A percentile compares a stretch with the other conserved stretches of the same genome.
Evolutionary conservation across 2,329 filamentous ascomycete species (phyloP).

Genomic region (Pseudogymnoascus sp.): DNA sequence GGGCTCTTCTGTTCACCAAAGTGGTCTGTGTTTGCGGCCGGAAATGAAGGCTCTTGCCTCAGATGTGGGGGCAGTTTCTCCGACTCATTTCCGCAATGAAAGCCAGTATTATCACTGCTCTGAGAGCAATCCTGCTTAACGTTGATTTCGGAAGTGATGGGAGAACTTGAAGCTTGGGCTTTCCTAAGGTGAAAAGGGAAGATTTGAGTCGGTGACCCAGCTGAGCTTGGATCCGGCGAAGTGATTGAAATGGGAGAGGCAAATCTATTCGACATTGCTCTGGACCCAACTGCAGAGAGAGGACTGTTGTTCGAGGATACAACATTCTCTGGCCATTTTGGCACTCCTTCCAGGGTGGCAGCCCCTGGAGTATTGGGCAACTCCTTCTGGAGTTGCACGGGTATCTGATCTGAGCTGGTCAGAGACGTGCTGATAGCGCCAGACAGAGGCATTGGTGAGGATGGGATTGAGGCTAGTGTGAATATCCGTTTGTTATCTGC

Average conservation of each 20-base stretch:
- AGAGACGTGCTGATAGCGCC: not conserved
- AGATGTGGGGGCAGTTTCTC: not conserved
- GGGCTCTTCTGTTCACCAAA: not conserved
- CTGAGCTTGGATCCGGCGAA: not conserved
- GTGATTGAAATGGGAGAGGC: not conserved
- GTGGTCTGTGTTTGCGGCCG: not conserved
- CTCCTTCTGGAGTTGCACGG: not conserved
- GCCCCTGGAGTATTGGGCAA: not conserved
- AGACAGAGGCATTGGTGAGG: not conserved
- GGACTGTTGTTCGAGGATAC: not conserved
- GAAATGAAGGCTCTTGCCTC: not conserved
- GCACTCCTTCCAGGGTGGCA: not conserved
- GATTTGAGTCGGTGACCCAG: constrained; percentile 1
- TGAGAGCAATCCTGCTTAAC: not conserved
- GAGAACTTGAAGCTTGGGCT: not conserved
- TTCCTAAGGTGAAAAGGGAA: not conserved
- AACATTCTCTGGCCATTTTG: not conserved
- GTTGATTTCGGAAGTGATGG: not conserved
- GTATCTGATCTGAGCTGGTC: not conserved
- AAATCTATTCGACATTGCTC: not conserved
- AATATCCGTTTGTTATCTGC: not conserved
- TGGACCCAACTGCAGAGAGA: not conserved
- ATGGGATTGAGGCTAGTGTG: not conserved
- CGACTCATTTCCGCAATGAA: not conserved
- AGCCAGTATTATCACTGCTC: not conserved